Evolutionary conservation across 257 asterid genomes (phyloP).

Genomic region (Gynochthodes officinalis): DNA sequence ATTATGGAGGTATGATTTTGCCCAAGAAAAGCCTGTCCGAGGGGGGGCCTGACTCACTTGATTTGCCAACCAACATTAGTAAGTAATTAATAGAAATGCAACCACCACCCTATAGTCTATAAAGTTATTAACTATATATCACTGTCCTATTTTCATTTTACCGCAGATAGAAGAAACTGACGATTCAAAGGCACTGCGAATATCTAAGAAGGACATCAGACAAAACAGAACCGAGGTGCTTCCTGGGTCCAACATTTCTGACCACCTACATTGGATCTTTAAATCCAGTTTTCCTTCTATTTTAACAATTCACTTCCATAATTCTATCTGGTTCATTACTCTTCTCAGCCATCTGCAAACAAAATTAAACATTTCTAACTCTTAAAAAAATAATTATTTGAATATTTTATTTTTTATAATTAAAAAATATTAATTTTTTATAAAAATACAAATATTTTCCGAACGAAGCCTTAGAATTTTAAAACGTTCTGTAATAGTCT

Average conservation of each 20-base stretch:
- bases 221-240: neutral
- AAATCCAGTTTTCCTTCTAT: slow-evolving; percentile 3
- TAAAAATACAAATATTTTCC: too few species aligned
- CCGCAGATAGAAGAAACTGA: slow-evolving; percentile 4
- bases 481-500: too few species aligned
- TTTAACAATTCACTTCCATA: too few species aligned
- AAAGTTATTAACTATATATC: too few species aligned
- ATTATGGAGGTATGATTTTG: neutral
- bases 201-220: slow-evolving; percentile 1
- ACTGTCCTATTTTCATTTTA: too few species aligned
- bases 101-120: slow-evolving; percentile 5
- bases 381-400: too few species aligned
- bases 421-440: too few species aligned
- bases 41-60: neutral
- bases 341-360: too few species aligned
- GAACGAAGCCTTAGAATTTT: too few species aligned
- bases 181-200: neutral
- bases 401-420: too few species aligned
- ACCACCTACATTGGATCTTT: slow-evolving; percentile 6
- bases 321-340: too few species aligned
- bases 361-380: too few species aligned
- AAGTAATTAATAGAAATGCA: neutral
- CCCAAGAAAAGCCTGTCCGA: neutral
- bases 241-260: neutral
- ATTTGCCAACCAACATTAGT: neutral